Base-by-base conservation (phyloP, 2,329 filamentous ascomycete genomes). In the Tolypocladium inflatum region DNA sequence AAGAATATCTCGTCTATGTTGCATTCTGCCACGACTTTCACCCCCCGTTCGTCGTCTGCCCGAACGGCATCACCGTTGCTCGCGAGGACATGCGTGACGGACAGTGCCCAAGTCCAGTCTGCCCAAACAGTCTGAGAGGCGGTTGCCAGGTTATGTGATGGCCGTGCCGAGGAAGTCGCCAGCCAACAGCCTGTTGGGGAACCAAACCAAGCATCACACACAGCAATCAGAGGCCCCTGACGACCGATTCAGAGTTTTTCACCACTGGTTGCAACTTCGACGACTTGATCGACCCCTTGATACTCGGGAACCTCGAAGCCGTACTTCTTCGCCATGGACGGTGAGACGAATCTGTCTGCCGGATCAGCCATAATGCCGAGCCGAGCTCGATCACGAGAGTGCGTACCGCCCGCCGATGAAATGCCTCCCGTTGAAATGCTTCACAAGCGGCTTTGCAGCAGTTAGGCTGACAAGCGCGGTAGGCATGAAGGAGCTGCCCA, bases 391-490 rank as follows among this genome's bases (percentile, higher is more conserved):
- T 33, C 43, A 39, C 45, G 33, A 38, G 37, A 60, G 65, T 68
- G 74, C 79, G 67, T 75, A 88, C 82, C 90, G 80, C 57, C 94
- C 94, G 9, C 94, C 94, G 57, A 99, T 73, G 68, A 97, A 99
- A 77, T 99, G 94, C 53, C 90, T 83, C 1, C 93, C 94, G 62
- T 78, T 84, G 72, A 96, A 99, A 70, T 85, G 84, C 71, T 87
- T 88, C 8, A 91, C 88, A 60, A 96, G 77, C 8, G 93, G 93
- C 75, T 99, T 99, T 3, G 94, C 91, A 11, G 94, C 94, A 54
- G 93, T 96, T 68, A 99, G 77, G 70, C 90, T 96, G 64, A 99
- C 86, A 59, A 99, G 77, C 23, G 87, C 86, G 39, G 81, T 78
- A 63, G 94, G 94, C 76, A 89, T 86, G 68, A 96, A 97, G 5